Conservation (phyloP, 2,329 filamentous ascomycete species). For the Escovopsis sp. region DNA sequence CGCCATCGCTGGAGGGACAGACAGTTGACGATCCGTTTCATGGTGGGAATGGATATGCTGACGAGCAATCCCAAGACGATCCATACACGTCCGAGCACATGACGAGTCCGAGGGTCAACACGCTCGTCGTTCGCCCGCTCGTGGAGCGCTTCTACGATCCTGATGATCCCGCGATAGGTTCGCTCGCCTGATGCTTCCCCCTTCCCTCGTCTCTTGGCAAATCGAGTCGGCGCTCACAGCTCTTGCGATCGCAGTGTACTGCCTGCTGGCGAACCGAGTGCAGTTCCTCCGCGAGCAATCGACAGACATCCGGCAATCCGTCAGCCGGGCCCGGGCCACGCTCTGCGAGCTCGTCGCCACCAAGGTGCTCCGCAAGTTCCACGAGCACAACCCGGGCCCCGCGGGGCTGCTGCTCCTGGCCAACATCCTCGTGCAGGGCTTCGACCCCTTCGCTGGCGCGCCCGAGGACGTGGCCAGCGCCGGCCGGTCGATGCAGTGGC, state of each 20-base stretch:
- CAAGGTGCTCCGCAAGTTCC: constrained; percentile 50
- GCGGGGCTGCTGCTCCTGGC: constrained; percentile 49
- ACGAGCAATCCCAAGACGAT: constrained; percentile 17
- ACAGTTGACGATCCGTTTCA: too few relatives aligned
- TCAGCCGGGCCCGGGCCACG: constrained; percentile 51
- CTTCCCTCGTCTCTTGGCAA: too few relatives aligned
- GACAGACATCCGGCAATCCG: constrained; percentile 51
- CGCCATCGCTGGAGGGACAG: background rate
- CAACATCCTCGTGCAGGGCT: constrained; percentile 54
- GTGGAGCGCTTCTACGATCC: constrained; percentile 52
- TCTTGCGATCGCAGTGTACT: constrained; percentile 39
- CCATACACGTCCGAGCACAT: constrained; percentile 44
- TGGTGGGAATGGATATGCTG: too few relatives aligned
- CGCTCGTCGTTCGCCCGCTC: constrained; percentile 50
- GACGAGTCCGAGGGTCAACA: constrained; percentile 52
- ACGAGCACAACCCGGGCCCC: constrained; percentile 50
- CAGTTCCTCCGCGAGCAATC: constrained; percentile 55
- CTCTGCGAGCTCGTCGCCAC: constrained; percentile 56
- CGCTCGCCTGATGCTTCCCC: background rate
- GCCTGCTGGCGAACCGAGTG: constrained; percentile 54
- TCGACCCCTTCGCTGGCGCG: constrained; percentile 58
- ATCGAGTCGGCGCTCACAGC: constrained; percentile 1
- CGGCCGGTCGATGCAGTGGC: constrained; percentile 26
- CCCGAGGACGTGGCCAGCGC: constrained; percentile 41
- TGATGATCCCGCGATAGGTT: constrained; percentile 48